Evolutionary conservation across 345 rosid species (phyloP), one percentile per base, ranked within the genome.

Genomic region (Acer saccharum): DNA sequence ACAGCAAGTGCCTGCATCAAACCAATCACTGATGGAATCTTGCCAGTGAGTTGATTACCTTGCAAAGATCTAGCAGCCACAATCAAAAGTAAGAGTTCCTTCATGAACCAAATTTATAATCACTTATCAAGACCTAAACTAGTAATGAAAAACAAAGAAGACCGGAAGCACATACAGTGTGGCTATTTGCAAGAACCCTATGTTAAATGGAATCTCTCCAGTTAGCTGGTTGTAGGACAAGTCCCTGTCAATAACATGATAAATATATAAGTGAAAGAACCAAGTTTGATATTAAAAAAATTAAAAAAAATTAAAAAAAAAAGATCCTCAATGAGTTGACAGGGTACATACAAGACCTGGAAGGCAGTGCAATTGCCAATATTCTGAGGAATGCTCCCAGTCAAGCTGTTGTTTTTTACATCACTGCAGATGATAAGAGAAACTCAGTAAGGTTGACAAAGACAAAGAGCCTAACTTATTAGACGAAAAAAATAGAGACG

Each of bases 1-100:
- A 96, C 99, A 76, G 99, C 98, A 79, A 96, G 99, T 27, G 99
- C 99, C 83, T 96, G 99, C 99, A 96, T 96, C 25, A 96, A 89
- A 80, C 99, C 99, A 65, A 96, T 89, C 69, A 96, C 99, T 13
- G 93, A 88, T n/a, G 99, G 99, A 63, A 96, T 94, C 83, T 85
- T 81, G 68, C 99, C 99, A 10, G 87, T 86, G 7, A 96, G 88
- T 77, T 32, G 90, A 85, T 96, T 96, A 62, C 93, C 92, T 92
- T 96, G 99, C 89, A 96, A 89, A 68, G 99, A 96, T 84, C 99
- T 96, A 76, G 7, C 23, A 69, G 32, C 60, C 70, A 83, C 55
- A 70, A 58, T 29, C n/a, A 76, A 70, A 46, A 32, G 25, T 60
- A n/a, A 79, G 57, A 65, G 65, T 7, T 63, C 63, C 66, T 68